Percentiles rank a stretch among this genome's conserved stretches.
phyloP scores from a whole-genome alignment of 768 basidiomycete species.

The Suillus occidentalis region DNA sequence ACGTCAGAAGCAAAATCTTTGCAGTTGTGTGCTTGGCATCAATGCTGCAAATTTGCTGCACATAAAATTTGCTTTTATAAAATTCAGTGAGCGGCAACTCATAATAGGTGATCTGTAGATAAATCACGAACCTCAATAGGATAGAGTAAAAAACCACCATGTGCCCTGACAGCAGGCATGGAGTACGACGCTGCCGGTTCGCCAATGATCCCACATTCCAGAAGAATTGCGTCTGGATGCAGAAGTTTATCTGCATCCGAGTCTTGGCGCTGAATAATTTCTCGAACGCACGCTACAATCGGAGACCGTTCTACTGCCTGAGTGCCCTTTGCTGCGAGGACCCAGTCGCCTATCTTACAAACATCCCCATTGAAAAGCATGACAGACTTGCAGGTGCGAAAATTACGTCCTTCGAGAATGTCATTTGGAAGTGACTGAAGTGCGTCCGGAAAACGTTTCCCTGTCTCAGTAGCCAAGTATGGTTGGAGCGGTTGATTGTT shows the following conservation, averaged over 20 bases:
- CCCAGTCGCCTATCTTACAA: conserved; percentile 1
- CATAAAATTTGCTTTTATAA: too few relatives aligned
- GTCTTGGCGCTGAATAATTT: conserved; percentile 2
- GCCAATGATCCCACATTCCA: background rate
- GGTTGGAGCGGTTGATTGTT: background rate
- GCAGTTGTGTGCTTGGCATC: too few relatives aligned
- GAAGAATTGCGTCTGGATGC: conserved; percentile 3
- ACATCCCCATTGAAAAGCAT: conserved; percentile 2
- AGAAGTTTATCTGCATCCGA: background rate
- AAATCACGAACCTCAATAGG: background rate
- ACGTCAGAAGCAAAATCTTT: too few relatives aligned
- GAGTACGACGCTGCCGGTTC: background rate
- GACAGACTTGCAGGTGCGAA: conserved; percentile 3
- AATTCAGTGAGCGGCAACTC: too few relatives aligned
- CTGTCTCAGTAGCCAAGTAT: background rate
- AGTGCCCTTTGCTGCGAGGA: background rate
- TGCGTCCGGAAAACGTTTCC: background rate
- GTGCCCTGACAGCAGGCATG: background rate
- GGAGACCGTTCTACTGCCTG: background rate
- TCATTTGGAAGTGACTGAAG: background rate
- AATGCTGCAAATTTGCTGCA: too few relatives aligned
- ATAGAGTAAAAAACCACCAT: background rate
- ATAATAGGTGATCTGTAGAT: background rate
- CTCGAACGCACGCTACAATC: background rate
- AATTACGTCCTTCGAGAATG: background rate